These are phyloP conservation scores for Aspergillus heteromorphus DNA, from an alignment of 495 filamentous ascomycete genomes.

Conservation along the genomic window DNA sequence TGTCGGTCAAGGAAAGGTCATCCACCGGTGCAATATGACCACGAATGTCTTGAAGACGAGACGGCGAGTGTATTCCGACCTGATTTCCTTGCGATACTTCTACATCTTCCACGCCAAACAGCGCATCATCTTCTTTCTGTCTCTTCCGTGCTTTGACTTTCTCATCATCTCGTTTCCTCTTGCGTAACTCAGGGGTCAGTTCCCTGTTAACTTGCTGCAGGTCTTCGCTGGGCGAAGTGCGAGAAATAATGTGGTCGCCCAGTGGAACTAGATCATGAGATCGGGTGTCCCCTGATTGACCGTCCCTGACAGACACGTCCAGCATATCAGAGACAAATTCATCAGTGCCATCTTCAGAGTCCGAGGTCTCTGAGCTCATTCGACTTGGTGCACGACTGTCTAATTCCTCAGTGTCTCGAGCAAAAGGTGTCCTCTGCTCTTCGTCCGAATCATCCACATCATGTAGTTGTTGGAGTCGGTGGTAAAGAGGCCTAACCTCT, in stretches of 20 bases:
- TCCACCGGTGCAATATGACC: slow-evolving; percentile 1
- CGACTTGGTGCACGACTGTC: slow-evolving; percentile 78
- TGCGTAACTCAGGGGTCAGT: slow-evolving; percentile 50
- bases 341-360: slow-evolving; percentile 55
- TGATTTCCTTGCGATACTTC: background rate
- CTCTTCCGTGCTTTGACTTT: slow-evolving; percentile 61
- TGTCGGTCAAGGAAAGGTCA: background rate
- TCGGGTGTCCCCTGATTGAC: slow-evolving; percentile 1
- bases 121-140: slow-evolving; percentile 70
- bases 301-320: slow-evolving; percentile 6
- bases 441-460: slow-evolving; percentile 60
- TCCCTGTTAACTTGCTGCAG: slow-evolving; percentile 7
- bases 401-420: slow-evolving; percentile 71
- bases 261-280: background rate
- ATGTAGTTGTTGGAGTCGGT: slow-evolving; percentile 51
- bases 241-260: background rate
- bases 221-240: background rate
- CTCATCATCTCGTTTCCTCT: slow-evolving; percentile 63
- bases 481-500: slow-evolving; percentile 52
- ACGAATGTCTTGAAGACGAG: background rate
- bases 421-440: slow-evolving; percentile 51
- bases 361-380: slow-evolving; percentile 63
- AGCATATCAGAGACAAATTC: slow-evolving; percentile 37
- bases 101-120: slow-evolving; percentile 51
- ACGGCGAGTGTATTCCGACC: background rate